phyloP scores from a whole-genome alignment of 108 stramenopile genomes.

The Cyclotella distinguenda region DNA sequence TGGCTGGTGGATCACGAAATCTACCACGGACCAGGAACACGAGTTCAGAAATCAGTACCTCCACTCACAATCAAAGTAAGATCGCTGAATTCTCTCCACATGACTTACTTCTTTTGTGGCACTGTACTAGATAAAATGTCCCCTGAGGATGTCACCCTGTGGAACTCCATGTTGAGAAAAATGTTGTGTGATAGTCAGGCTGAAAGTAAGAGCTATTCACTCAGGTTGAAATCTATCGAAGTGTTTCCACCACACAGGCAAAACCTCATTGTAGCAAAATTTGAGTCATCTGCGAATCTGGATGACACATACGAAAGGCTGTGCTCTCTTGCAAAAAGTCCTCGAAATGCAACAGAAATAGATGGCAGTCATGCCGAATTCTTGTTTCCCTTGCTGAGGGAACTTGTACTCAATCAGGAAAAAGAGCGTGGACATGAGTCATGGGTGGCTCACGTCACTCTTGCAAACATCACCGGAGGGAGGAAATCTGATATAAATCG shows the following conservation, averaged over 20 bases:
- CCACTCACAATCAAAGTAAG: slow-evolving; percentile 36
- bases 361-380: background rate
- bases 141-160: slow-evolving; percentile 32
- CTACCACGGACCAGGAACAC: background rate
- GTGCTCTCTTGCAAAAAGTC: slow-evolving; percentile 31
- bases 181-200: background rate
- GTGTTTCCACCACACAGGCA: slow-evolving; percentile 56
- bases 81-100: slow-evolving; percentile 53
- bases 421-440: slow-evolving; percentile 15
- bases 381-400: slow-evolving; percentile 28
- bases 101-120: slow-evolving; percentile 69
- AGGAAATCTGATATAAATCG: slow-evolving; percentile 16
- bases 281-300: slow-evolving; percentile 46
- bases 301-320: slow-evolving; percentile 48
- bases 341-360: slow-evolving; percentile 14
- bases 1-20: background rate
- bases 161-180: slow-evolving; percentile 37
- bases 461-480: slow-evolving; percentile 47
- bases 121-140: slow-evolving; percentile 46
- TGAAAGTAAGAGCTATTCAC: slow-evolving; percentile 9
- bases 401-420: slow-evolving; percentile 6
- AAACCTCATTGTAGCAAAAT: slow-evolving; percentile 55
- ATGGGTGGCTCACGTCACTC: slow-evolving; percentile 63
- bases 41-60: background rate
- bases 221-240: slow-evolving; percentile 31